Evolutionary conservation across 345 rosid genomes (phyloP).

Genomic region (Populus tremula): DNA sequence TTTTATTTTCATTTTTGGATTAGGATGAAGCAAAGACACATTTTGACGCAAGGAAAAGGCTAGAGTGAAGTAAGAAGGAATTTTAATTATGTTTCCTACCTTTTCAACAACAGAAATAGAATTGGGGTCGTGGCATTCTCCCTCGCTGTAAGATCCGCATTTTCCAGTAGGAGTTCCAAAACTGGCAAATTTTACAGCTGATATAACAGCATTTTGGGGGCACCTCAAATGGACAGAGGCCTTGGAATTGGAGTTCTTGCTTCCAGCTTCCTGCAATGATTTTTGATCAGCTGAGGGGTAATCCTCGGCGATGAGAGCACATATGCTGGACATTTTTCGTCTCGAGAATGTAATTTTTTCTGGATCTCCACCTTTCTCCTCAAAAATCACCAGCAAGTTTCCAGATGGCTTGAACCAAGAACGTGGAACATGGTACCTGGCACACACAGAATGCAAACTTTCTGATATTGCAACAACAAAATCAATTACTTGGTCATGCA

Average conservation of each 20-base stretch:
- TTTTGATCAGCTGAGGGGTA: conserved; percentile 30
- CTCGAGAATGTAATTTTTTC: conserved; percentile 56
- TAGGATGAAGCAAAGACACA: background rate
- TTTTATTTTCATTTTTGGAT: background rate
- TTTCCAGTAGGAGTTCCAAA: conserved; percentile 58
- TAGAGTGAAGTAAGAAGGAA: background rate
- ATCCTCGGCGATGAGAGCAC: conserved; percentile 42
- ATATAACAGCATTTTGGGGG: conserved; percentile 32
- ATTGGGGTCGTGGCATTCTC: conserved; percentile 58
- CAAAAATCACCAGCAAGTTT: conserved; percentile 75
- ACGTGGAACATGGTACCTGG: conserved; percentile 90
- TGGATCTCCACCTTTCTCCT: conserved; percentile 91
- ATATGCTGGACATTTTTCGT: conserved; percentile 45
- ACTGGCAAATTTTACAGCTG: conserved; percentile 54
- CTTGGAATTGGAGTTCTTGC: conserved; percentile 8
- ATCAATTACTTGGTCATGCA: background rate
- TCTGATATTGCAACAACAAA: background rate
- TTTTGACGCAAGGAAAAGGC: background rate
- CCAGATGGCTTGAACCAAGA: conserved; percentile 94
- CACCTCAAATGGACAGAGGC: conserved; percentile 43
- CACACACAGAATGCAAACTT: background rate
- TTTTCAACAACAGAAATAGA: conserved; percentile 42
- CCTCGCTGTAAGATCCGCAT: conserved; percentile 46
- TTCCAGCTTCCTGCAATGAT: conserved; percentile 14
- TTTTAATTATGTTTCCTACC: conserved; percentile 31